Base-by-base conservation (phyloP, 768 basidiomycete genomes). In the Leucosporidium yakuticum region DNA sequence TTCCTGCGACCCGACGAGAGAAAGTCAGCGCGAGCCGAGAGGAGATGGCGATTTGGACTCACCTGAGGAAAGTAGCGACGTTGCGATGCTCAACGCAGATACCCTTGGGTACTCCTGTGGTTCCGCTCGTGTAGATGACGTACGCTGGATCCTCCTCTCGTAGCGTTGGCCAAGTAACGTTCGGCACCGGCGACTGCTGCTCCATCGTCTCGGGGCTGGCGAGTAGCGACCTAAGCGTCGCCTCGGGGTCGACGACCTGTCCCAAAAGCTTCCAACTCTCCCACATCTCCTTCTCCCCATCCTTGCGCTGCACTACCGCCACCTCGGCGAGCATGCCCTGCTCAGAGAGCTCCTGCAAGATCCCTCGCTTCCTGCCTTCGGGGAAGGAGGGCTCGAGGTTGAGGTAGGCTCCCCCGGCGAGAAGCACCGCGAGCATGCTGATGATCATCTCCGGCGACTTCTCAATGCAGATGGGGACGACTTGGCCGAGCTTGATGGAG, bases 321-420 rank as follows among this genome's bases (percentile, higher is more conserved):
- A 60, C 61, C 5, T 47, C 31, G 14, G 67, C 70, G 20, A 68
- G 48, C 57, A 65, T 48, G 2, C 61, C 57, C 31, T 65, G 39
- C 36, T 59, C 62, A 11, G 12, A 12, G 2, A 69, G 23, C 55
- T 73, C 71, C 23, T 31, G 48, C 12, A 61, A 27, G 49, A 73
- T 69, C 25, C 60, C 61, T 20, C 44, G 44, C 60, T 73, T 73
- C 9, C 71, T 34, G 1, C n/a, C 68, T 11, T 51, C 56, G n/a
- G 71, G 71, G 36, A 63, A 73, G 25, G 55, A 54, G 29, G 68
- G 68, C 51, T 73, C 71, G 59, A 73, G 71, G 12, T 68, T 68
- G 31, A 73, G 60, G 65, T 73, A 73, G 20, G 63, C 71, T 44
- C 53, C 67, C 2, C 68, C 68, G 11, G 68, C 62, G 54, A 69